Base-by-base conservation (phyloP, 2,329 filamentous ascomycete genomes). In the Apiospora marii region DNA sequence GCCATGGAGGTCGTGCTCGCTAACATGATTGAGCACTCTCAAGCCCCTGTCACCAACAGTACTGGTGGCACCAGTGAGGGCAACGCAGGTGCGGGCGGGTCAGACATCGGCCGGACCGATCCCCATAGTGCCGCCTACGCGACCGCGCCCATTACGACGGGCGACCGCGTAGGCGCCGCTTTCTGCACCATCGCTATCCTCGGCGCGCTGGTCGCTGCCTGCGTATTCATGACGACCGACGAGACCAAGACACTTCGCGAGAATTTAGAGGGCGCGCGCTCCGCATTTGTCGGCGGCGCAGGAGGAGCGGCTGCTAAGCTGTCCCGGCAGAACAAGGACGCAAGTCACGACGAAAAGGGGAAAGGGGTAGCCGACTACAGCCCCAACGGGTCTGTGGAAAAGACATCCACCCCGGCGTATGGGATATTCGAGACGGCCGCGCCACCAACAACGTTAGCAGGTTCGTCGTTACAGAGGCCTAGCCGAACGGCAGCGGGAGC, bases 141-240 rank as follows among this genome's bases (percentile, higher is more conserved):
- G n/a, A 68, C 84, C 27, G 76, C 77, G 0, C 78, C 82, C 1
- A 86, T 91, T 46, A 89, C 88, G 3, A 85, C 85, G 0, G 90
- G 86, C 10, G 93, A 95, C 78, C 89, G 85, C 74, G 92, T 89
- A 8, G 94, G 92, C 14, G 93, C 93, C 49, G 89, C 89, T 14
- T 88, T 94, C 73, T 75, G 86, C 69, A 95, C 93, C 0, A 81
- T 89, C 3, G 68, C 91, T 7, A 80, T 92, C 3, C 79, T 94
- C 1, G 78, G 86, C 7, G 82, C 85, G 8, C 83, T 93, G 51
- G 74, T 92, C 34, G 85, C 85, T 1, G 89, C 89, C n/a, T 77
- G 86, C 8, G 64, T 82, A 7, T 89, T 86, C 81, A 81, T 89
- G 74, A 72, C 88, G 24, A 72, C 84, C 27, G 88, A 90, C 74